Evolutionary conservation across 2,329 filamentous ascomycete species (phyloP), one percentile per base, ranked within the genome.

Genomic region (Fusarium sp.): DNA sequence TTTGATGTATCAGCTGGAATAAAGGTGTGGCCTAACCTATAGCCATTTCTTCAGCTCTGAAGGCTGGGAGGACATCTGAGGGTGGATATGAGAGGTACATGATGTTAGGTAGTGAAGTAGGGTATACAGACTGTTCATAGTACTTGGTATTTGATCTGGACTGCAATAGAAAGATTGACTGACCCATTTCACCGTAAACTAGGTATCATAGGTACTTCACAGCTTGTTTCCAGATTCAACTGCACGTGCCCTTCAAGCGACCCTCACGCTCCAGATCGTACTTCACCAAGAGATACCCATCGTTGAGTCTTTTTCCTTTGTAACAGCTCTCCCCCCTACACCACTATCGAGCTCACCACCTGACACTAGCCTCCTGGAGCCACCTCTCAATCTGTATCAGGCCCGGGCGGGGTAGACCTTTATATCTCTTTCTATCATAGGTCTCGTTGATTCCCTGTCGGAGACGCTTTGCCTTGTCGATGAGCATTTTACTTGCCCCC

Each of bases 311-410:
- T 27, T 24, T 27, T 3, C 24, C 8, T 47, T 18, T 18, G 20
- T 47, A 16, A 9, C 16, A 14, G 13, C 42, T 24, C 22, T 47
- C 22, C 8, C 2, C 7, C 14, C 22, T 22, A 24, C 6, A 24
- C 42, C 13, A 14, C 20, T 16, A 24, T 24, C 24, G 20, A 47
- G 47, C 47, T 29, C 47, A 13, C 27, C 18, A 52, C 27, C 27
- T 31, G 0, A 6, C n/a, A 29, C 18, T 27, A 0, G 75, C 67
- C 27, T 56, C 4, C 20, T 62, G 52, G 29, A 82, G 71, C 80
- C 80, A 82, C n/a, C 80, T 71, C n/a, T 79, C 75, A 40, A 82
- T 74, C 7, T 27, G 58, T 0, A 35, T 11, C 18, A 77, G 52
- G 8, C 76, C 78, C 16, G 74, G 52, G 1, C 71, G 76, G 18